Conservation (phyloP, 805 yeast species). For the Pichia nanzhaoensis region DNA sequence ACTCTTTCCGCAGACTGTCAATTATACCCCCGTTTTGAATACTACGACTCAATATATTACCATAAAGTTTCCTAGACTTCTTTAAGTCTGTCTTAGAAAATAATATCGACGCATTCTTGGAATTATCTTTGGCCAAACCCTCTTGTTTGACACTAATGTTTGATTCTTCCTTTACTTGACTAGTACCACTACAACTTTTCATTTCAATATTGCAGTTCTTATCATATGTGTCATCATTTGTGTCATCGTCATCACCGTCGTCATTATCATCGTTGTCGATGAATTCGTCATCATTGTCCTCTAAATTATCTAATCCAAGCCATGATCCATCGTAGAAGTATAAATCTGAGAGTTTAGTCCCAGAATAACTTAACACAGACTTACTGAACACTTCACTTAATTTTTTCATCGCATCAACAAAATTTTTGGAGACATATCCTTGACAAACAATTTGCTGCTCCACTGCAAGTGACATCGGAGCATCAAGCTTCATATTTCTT, state of each 20-base stretch:
- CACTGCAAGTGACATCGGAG: constrained; percentile 37
- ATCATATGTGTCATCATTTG: too few species aligned
- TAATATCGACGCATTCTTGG: background rate
- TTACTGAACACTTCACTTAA: constrained; percentile 44
- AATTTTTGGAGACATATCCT: constrained; percentile 46
- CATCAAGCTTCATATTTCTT: constrained; percentile 34
- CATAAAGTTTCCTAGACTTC: constrained; percentile 13
- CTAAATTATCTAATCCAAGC: constrained; percentile 37
- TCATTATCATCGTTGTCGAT: background rate
- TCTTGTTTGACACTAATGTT: too few species aligned
- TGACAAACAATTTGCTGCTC: constrained; percentile 59
- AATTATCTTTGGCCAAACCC: background rate
- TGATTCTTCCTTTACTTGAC: too few species aligned
- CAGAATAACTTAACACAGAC: constrained; percentile 33
- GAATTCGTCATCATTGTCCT: constrained; percentile 11
- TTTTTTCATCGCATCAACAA: constrained; percentile 33
- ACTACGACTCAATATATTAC: constrained; percentile 17
- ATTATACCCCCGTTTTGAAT: constrained; percentile 25
- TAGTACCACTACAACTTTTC: background rate
- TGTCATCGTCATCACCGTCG: background rate
- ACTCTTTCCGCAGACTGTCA: constrained; percentile 29
- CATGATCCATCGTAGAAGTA: constrained; percentile 62
- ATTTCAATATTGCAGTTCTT: too few species aligned
- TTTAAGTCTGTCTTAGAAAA: constrained; percentile 4
- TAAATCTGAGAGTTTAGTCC: constrained; percentile 44